These are phyloP conservation scores for Cynara cardunculus DNA, from an alignment of 129 eudicot genomes.

Conservation along the genomic window DNA sequence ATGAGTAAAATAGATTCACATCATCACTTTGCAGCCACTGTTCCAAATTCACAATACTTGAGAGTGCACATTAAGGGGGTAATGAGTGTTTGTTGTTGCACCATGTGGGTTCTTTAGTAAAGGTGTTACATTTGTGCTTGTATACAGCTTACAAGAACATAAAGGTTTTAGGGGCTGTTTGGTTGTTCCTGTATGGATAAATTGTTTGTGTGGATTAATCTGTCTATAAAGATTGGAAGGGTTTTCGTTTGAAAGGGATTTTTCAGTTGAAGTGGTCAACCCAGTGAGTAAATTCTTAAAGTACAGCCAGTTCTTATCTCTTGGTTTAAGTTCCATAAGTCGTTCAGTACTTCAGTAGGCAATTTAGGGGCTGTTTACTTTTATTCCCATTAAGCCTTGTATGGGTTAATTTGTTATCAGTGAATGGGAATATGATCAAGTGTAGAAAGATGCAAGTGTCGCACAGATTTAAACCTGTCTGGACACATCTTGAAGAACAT, in stretches of 20 bases:
- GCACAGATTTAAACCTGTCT: too few species aligned
- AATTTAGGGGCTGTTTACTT: slow-evolving; percentile 1
- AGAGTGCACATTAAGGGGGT: background rate
- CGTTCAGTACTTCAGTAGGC: slow-evolving; percentile 21
- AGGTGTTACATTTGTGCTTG: background rate
- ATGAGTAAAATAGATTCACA: too few species aligned
- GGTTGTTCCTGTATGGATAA: too few species aligned
- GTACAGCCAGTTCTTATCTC: background rate
- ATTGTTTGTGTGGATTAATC: too few species aligned
- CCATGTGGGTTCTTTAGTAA: background rate
- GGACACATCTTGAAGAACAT: too few species aligned
- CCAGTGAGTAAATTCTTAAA: slow-evolving; percentile 24
- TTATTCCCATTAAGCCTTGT: background rate
- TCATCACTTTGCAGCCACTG: background rate
- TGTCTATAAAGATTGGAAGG: too few species aligned
- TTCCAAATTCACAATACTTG: background rate
- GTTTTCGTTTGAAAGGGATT: too few species aligned
- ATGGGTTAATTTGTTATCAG: too few species aligned
- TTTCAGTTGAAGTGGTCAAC: background rate
- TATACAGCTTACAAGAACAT: background rate
- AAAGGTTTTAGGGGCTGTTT: background rate
- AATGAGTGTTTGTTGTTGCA: background rate
- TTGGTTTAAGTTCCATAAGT: slow-evolving; percentile 20
- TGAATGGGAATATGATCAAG: too few species aligned
- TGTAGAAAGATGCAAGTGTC: too few species aligned